Evolutionary conservation across 1,284 basidiomycete species (phyloP).

Genomic region (Tranzscheliella williamsii): DNA sequence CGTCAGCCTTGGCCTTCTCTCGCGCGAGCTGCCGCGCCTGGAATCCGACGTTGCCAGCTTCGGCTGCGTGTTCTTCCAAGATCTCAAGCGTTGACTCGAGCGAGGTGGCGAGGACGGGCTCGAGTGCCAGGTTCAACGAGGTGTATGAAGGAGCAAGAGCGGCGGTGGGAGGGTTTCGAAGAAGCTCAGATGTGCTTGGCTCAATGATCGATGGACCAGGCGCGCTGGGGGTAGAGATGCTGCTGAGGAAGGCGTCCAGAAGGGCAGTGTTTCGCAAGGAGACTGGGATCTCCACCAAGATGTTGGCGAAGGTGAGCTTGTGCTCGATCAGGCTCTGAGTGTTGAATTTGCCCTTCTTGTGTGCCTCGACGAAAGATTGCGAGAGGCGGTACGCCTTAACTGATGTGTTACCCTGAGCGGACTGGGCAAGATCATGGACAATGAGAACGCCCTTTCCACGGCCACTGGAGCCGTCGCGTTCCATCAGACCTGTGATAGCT

Average conservation of each 20-base stretch:
- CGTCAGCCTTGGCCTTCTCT: constrained; percentile 84
- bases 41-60: constrained; percentile 80
- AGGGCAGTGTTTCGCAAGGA: constrained; percentile 85
- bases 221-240: constrained; percentile 66
- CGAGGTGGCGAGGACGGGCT: constrained; percentile 57
- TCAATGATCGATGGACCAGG: constrained; percentile 57
- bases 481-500: constrained; percentile 53
- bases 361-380: constrained; percentile 79
- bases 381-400: constrained; percentile 91
- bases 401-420: constrained; percentile 78
- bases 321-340: constrained; percentile 78
- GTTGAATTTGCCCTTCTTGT: constrained; percentile 85
- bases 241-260: constrained; percentile 80
- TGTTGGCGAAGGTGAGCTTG: constrained; percentile 83
- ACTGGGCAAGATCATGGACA: constrained; percentile 59
- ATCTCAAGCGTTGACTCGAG: constrained; percentile 58
- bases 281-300: constrained; percentile 87
- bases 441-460: constrained; percentile 56
- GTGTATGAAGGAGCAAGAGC: constrained; percentile 50
- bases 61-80: constrained; percentile 55
- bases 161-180: constrained; percentile 49
- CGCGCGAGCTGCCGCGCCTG: constrained; percentile 86
- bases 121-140: constrained; percentile 56
- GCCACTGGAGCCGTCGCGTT: constrained; percentile 56
- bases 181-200: constrained; percentile 39